phyloP scores from a whole-genome alignment of 305 asterid species.

The Andrographis paniculata region DNA sequence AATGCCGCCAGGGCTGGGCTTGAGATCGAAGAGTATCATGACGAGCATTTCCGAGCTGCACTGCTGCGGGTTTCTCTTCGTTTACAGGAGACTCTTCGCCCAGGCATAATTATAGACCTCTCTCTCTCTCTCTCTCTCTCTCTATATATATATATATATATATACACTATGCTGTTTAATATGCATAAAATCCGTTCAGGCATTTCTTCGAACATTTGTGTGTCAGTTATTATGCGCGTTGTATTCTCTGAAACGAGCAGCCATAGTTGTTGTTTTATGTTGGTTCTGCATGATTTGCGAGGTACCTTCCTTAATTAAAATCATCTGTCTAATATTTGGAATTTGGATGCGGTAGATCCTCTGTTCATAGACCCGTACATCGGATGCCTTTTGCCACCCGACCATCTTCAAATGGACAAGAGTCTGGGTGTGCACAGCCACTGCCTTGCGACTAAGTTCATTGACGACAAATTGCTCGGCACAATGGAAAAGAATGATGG shows the following conservation, averaged over 20 bases:
- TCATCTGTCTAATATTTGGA: not conserved
- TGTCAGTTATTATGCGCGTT: not conserved
- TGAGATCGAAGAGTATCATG: conserved; percentile 21
- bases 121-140: too few species aligned
- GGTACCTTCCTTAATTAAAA: too few species aligned
- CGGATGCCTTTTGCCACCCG: conserved; percentile 53
- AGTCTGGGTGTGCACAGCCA: conserved; percentile 35
- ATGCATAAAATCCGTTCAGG: conserved; percentile 15
- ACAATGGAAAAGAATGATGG: conserved; percentile 38
- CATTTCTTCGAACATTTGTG: conserved; percentile 28
- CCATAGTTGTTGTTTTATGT: too few species aligned
- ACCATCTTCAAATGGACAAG: conserved; percentile 22
- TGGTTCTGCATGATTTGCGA: too few species aligned
- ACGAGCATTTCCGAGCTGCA: conserved; percentile 32
- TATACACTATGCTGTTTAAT: too few species aligned
- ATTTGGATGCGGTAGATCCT: conserved; percentile 45
- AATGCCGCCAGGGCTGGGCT: conserved; percentile 22
- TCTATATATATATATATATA: too few species aligned
- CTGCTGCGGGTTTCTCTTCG: conserved; percentile 54
- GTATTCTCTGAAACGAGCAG: not conserved
- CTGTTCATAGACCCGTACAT: conserved; percentile 68
- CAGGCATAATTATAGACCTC: conserved; percentile 35
- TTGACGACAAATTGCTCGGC: conserved; percentile 61
- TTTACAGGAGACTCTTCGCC: conserved; percentile 54
- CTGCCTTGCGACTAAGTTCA: conserved; percentile 73